Conservation (phyloP, 208 protist species). For the Crithidia fasciculata region DNA sequence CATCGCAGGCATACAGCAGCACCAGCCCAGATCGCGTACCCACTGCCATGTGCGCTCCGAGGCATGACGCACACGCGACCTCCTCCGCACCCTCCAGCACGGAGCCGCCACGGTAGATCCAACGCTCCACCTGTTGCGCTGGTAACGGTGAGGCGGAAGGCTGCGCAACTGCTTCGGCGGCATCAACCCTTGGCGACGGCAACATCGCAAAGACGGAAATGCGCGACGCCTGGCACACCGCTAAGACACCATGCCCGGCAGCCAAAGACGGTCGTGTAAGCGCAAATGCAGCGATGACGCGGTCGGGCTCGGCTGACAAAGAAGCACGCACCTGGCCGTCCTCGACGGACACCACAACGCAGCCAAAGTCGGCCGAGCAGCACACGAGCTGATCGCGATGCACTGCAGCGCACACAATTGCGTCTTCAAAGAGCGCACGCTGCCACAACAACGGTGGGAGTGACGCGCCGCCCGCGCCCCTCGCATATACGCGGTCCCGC, state of each 20-base stretch:
- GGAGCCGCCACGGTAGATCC: constrained; percentile 25
- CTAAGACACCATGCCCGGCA: constrained; percentile 9
- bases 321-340: constrained; percentile 46
- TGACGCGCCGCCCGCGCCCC: neutral
- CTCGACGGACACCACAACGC: constrained; percentile 49
- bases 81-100: constrained; percentile 11
- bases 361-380: constrained; percentile 66
- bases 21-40: constrained; percentile 80
- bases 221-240: constrained; percentile 39
- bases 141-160: neutral
- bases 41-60: constrained; percentile 49
- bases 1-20: constrained; percentile 56
- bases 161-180: neutral
- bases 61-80: constrained; percentile 67
- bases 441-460: constrained; percentile 55
- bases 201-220: constrained; percentile 40
- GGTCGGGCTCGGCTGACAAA: constrained; percentile 22
- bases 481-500: neutral
- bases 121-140: neutral
- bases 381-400: constrained; percentile 60
- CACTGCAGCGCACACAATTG: constrained; percentile 49
- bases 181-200: neutral
- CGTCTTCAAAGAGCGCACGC: constrained; percentile 50
- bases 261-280: neutral
- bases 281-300: constrained; percentile 17